A percentile compares a stretch with the other conserved stretches of the same genome.
Conservation (phyloP, 805 yeast genomes). For the Wickerhamomyces ciferrii region DNA sequence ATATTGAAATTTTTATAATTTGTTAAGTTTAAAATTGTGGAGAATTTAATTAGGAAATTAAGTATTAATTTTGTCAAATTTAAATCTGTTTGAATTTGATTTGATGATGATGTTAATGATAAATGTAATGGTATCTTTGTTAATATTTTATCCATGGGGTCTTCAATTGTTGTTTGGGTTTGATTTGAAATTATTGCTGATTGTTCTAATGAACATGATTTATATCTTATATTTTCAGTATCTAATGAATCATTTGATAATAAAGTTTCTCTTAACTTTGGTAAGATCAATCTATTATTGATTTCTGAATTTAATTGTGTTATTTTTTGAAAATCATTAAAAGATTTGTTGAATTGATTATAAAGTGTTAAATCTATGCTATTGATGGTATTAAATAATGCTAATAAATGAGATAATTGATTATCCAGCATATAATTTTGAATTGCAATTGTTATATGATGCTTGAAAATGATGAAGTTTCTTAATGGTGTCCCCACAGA, state of each 20-base stretch:
- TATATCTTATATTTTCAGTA: slow-evolving; percentile 11
- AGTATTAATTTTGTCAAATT: slow-evolving; percentile 19
- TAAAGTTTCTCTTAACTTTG: slow-evolving; percentile 13
- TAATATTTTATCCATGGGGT: slow-evolving; percentile 29
- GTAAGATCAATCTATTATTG: slow-evolving; percentile 15
- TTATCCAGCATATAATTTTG: slow-evolving; percentile 25
- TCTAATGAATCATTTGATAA: neutral
- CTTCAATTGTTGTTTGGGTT: slow-evolving; percentile 1
- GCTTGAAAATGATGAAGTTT: slow-evolving; percentile 53
- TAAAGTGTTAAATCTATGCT: slow-evolving; percentile 17
- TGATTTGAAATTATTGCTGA: slow-evolving; percentile 26
- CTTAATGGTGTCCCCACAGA: slow-evolving; percentile 50
- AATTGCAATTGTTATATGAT: slow-evolving; percentile 47
- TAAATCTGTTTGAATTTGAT: slow-evolving; percentile 16
- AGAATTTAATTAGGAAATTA: slow-evolving; percentile 24
- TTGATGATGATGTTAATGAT: slow-evolving; percentile 13
- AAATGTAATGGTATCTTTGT: slow-evolving; percentile 25
- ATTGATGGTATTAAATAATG: slow-evolving; percentile 18
- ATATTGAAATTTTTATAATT: slow-evolving; percentile 35
- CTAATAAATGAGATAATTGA: slow-evolving; percentile 11
- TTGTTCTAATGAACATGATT: slow-evolving; percentile 18
- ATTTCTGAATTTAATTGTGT: slow-evolving; percentile 11
- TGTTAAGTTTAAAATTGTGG: slow-evolving; percentile 29
- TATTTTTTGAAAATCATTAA: slow-evolving; percentile 11
- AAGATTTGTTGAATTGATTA: slow-evolving; percentile 8